Percentiles rank a stretch among this genome's conserved stretches.
Conservation (phyloP, 352 stramenopile species). For the Globisporangium acanthophoron region DNA sequence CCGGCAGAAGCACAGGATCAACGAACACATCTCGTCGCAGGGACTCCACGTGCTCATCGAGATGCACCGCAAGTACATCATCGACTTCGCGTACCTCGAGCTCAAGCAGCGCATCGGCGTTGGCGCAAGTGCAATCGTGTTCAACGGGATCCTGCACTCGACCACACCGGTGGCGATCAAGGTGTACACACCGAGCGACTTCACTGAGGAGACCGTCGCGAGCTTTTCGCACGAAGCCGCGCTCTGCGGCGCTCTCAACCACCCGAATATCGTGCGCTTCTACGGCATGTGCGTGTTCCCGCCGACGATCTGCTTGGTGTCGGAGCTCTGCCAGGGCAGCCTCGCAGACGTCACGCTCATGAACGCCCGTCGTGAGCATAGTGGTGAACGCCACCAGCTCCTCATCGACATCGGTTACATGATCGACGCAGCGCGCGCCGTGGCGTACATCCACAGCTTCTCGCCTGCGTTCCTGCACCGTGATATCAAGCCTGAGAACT, state of each 20-base stretch:
- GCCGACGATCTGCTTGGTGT: conserved; percentile 57
- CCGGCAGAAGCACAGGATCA: conserved; percentile 13
- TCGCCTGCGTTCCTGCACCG: conserved; percentile 54
- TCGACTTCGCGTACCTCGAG: conserved; percentile 61
- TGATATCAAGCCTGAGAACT: conserved; percentile 64
- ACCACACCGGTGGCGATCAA: conserved; percentile 42
- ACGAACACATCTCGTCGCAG: conserved; percentile 35
- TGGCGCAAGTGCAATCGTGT: conserved; percentile 44
- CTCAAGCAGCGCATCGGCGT: conserved; percentile 40
- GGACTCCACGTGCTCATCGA: conserved; percentile 56
- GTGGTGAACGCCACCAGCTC: conserved; percentile 23
- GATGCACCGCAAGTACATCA: conserved; percentile 61
- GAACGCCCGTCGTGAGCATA: conserved; percentile 11
- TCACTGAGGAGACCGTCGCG: conserved; percentile 45
- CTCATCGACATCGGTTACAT: conserved; percentile 55
- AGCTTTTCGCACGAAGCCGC: conserved; percentile 62
- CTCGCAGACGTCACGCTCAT: conserved; percentile 36
- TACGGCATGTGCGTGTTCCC: conserved; percentile 62
- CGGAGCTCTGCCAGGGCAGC: conserved; percentile 45
- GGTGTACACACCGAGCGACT: conserved; percentile 48
- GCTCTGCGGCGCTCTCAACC: conserved; percentile 35
- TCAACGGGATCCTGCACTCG: conserved; percentile 32
- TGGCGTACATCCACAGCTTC: conserved; percentile 68
- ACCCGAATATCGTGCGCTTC: conserved; percentile 65
- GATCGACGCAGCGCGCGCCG: conserved; percentile 47